phyloP scores from a whole-genome alignment of 306 rosid species.

The Mimosa pudica region DNA sequence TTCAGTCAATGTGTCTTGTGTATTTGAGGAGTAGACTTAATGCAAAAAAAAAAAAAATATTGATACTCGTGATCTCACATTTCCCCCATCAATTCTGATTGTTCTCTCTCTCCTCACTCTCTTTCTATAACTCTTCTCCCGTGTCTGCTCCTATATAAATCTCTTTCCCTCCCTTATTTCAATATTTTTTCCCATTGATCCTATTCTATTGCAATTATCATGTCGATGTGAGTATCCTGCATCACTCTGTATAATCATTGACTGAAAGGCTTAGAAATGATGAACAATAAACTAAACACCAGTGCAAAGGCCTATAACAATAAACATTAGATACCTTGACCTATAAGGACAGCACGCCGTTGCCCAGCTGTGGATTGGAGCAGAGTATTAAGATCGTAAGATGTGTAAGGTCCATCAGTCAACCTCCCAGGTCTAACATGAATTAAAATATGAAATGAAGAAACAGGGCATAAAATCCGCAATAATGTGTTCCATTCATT shows the following conservation, averaged over 20 bases:
- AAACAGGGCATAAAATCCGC: conserved; percentile 1
- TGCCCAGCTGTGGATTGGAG: conserved; percentile 94
- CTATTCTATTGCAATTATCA: too few relatives aligned
- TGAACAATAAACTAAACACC: neutral
- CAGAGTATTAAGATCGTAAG: conserved; percentile 91
- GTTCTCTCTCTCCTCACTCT: too few relatives aligned
- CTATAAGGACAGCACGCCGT: conserved; percentile 82
- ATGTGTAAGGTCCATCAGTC: conserved; percentile 98
- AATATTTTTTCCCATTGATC: too few relatives aligned
- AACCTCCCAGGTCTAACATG: conserved; percentile 79
- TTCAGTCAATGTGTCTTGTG: too few relatives aligned
- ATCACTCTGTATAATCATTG: neutral
- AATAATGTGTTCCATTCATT: conserved; percentile 17
- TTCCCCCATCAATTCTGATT: too few relatives aligned
- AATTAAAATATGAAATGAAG: conserved; percentile 34
- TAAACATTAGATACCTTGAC: conserved; percentile 68
- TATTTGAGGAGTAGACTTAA: too few relatives aligned
- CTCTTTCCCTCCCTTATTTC: too few relatives aligned
- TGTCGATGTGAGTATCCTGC: too few relatives aligned
- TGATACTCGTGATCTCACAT: too few relatives aligned
- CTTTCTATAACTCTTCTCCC: too few relatives aligned
- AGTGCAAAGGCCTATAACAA: conserved; percentile 24
- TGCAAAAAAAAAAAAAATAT: too few relatives aligned
- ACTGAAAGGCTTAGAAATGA: conserved; percentile 5
- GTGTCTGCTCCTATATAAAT: too few relatives aligned